These are phyloP conservation scores for Ophiostoma quercus DNA, from an alignment of 2,329 filamentous ascomycete species.

Conservation along the genomic window DNA sequence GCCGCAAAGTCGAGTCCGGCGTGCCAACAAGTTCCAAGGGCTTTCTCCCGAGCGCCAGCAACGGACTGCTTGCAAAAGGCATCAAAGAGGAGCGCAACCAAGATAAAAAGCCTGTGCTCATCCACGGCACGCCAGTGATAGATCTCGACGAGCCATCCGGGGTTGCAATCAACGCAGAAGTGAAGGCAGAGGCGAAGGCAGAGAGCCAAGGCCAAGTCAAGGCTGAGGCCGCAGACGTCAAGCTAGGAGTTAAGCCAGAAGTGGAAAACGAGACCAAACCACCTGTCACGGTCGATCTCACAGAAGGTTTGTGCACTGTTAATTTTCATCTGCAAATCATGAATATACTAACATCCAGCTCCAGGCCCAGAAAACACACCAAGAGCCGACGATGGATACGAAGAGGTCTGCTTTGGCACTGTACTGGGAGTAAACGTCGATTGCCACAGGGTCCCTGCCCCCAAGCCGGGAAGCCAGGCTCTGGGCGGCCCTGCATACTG, in stretches of 20 bases:
- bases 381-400: slow-evolving; percentile 55
- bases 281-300: slow-evolving; percentile 53
- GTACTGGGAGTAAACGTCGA: slow-evolving; percentile 63
- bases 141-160: neutral
- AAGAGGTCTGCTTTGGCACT: slow-evolving; percentile 76
- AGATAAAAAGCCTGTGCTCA: neutral
- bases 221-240: neutral
- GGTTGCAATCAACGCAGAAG: neutral
- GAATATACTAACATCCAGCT: slow-evolving; percentile 20
- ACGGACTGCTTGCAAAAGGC: slow-evolving; percentile 50
- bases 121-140: neutral
- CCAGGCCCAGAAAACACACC: slow-evolving; percentile 46
- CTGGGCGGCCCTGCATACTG: slow-evolving; percentile 57
- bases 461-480: slow-evolving; percentile 57
- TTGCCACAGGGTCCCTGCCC: slow-evolving; percentile 62
- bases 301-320: slow-evolving; percentile 39
- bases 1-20: slow-evolving; percentile 46
- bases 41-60: slow-evolving; percentile 44
- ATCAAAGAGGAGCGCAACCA: slow-evolving; percentile 27
- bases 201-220: neutral
- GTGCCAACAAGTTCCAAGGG: slow-evolving; percentile 32
- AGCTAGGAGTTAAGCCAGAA: slow-evolving; percentile 16
- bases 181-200: slow-evolving; percentile 15
- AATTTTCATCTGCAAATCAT: neutral
- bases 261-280: slow-evolving; percentile 13